These are phyloP conservation scores for Sanguinoderma infundibulare DNA, from an alignment of 1,284 basidiomycete genomes.

Conservation along the genomic window DNA sequence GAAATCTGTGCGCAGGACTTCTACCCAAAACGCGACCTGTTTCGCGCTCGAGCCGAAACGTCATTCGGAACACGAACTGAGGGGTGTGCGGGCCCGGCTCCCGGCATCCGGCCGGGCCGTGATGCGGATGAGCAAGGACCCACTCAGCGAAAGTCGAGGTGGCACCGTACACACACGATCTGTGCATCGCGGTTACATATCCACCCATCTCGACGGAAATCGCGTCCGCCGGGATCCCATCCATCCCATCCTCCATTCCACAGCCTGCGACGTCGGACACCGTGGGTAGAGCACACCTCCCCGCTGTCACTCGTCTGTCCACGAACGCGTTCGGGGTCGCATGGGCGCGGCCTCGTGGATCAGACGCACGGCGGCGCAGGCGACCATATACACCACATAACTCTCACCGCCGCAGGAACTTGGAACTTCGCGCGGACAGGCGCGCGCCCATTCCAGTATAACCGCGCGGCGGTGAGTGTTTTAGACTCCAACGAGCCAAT, in stretches of 20 bases:
- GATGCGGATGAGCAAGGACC: too few relatives aligned
- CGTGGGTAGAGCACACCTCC: neutral
- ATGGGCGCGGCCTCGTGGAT: constrained; percentile 2
- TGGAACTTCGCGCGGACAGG: too few relatives aligned
- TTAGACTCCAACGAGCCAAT: too few relatives aligned
- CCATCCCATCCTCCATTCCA: too few relatives aligned
- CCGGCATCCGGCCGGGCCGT: too few relatives aligned
- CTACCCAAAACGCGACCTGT: too few relatives aligned
- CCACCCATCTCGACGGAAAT: neutral
- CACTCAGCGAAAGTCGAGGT: neutral
- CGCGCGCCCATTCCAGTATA: neutral
- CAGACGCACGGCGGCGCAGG: neutral
- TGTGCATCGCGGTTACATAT: neutral
- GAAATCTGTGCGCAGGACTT: too few relatives aligned
- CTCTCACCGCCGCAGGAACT: neutral
- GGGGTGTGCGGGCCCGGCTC: too few relatives aligned
- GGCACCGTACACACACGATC: neutral
- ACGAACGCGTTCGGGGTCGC: neutral
- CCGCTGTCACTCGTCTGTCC: neutral
- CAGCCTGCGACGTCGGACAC: neutral
- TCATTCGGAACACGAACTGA: too few relatives aligned
- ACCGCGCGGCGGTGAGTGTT: neutral
- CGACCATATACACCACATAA: too few relatives aligned
- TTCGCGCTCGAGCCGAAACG: too few relatives aligned
- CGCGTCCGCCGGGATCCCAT: too few relatives aligned